A percentile compares a stretch with the other conserved stretches of the same genome.
phyloP scores from a whole-genome alignment of 2,329 filamentous ascomycete genomes.

The Ophiocordyceps polyrhachis-furcata region DNA sequence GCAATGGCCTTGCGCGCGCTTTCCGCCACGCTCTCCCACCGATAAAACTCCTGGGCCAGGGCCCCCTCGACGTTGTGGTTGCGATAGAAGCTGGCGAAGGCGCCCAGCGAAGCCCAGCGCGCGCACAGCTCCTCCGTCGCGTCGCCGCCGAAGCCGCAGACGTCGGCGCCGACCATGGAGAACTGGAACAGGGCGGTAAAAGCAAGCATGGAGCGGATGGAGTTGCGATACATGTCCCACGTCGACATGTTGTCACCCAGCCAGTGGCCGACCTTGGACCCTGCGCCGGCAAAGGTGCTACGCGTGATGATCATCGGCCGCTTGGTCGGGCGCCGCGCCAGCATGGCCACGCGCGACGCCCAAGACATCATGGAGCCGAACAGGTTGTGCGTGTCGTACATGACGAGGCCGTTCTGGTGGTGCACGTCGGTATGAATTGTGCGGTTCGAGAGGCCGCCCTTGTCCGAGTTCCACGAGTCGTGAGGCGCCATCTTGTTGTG shows the following conservation, averaged over 20 bases:
- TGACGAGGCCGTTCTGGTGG: conserved; percentile 49
- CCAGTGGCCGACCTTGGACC: conserved; percentile 66
- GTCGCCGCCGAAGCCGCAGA: conserved; percentile 56
- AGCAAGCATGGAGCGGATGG: conserved; percentile 58
- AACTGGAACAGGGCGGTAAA: conserved; percentile 52
- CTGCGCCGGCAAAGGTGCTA: conserved; percentile 61
- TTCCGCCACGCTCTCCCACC: conserved; percentile 41
- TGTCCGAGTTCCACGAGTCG: conserved; percentile 24
- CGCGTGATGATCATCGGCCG: conserved; percentile 73
- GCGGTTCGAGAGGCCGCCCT: conserved; percentile 39
- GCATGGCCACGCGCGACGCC: conserved; percentile 55
- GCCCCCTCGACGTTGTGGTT: conserved; percentile 39
- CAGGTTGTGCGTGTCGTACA: conserved; percentile 75
- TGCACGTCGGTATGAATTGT: conserved; percentile 63
- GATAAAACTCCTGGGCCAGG: conserved; percentile 47
- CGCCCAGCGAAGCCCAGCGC: conserved; percentile 51
- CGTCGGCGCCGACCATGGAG: conserved; percentile 52
- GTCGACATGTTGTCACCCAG: conserved; percentile 56
- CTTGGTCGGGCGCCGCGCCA: conserved; percentile 42
- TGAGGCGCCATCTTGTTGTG: conserved; percentile 45
- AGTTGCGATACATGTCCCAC: conserved; percentile 58
- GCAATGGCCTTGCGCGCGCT: conserved; percentile 51
- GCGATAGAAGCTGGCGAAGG: conserved; percentile 52
- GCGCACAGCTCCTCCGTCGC: conserved; percentile 46
- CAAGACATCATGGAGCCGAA: conserved; percentile 59